Evolutionary conservation across 768 basidiomycete species (phyloP).

Genomic region (Myochromella boudieri): DNA sequence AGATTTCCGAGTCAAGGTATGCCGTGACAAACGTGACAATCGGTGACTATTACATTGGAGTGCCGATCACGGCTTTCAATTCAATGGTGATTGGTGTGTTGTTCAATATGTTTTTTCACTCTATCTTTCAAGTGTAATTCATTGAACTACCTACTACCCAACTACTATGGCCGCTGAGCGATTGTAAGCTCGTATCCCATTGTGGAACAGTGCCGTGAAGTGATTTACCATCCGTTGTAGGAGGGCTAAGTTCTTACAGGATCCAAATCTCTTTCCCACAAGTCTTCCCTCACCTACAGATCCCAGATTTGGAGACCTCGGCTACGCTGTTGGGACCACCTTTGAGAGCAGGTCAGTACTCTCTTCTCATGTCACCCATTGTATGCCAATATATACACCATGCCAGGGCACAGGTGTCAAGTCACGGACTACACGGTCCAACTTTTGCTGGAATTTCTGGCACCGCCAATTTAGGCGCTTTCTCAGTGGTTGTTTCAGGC

Average conservation of each 20-base stretch:
- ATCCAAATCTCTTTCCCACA: slow-evolving; percentile 19
- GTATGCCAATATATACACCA: background rate
- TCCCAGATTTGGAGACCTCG: slow-evolving; percentile 24
- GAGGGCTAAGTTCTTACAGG: slow-evolving; percentile 21
- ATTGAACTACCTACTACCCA: no score
- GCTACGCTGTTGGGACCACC: slow-evolving; percentile 20
- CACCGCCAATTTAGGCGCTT: slow-evolving; percentile 29
- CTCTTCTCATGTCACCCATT: background rate
- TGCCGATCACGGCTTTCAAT: background rate
- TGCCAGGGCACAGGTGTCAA: slow-evolving; percentile 26
- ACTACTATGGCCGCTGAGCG: slow-evolving; percentile 20
- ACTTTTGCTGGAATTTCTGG: slow-evolving; percentile 36
- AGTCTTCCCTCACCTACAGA: slow-evolving; percentile 13
- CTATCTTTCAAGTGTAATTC: no score
- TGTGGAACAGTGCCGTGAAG: background rate
- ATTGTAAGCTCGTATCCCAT: slow-evolving; percentile 17
- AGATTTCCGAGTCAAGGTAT: no score
- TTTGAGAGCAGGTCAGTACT: slow-evolving; percentile 22
- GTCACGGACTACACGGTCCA: slow-evolving; percentile 26
- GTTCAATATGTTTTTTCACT: no score
- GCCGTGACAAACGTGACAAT: no score
- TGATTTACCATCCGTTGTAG: slow-evolving; percentile 9
- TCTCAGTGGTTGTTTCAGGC: slow-evolving; percentile 38
- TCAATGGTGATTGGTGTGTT: no score
- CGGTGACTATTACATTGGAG: background rate